Conservation (phyloP, 768 basidiomycete species). For the Lactifluus piperatus region DNA sequence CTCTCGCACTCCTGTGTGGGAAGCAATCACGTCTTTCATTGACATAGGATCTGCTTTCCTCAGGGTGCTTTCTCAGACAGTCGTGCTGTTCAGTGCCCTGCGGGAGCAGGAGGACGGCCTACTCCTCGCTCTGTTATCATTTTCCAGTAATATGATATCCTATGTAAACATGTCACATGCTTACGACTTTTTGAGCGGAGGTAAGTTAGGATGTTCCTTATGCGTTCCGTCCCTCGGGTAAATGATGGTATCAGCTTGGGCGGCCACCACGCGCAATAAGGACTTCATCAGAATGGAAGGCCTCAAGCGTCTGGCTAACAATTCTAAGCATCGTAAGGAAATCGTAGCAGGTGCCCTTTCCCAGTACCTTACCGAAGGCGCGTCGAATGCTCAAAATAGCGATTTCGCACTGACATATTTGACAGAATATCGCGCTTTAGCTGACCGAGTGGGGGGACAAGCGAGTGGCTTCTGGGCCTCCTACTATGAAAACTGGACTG, state of each 20-base stretch:
- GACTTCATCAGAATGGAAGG: too few species aligned
- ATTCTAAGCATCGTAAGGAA: slow-evolving; percentile 56
- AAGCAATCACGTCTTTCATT: slow-evolving; percentile 39
- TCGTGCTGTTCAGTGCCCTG: slow-evolving; percentile 51
- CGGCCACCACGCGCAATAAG: slow-evolving; percentile 59
- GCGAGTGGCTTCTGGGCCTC: slow-evolving; percentile 11
- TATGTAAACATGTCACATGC: slow-evolving; percentile 23
- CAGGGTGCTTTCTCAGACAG: slow-evolving; percentile 50
- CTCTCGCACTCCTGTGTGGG: too few species aligned
- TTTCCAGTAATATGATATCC: slow-evolving; percentile 40
- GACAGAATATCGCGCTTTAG: slow-evolving; percentile 11
- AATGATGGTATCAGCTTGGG: slow-evolving; percentile 42
- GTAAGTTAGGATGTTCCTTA: too few species aligned
- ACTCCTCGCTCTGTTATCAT: slow-evolving; percentile 49
- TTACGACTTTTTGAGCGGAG: background rate
- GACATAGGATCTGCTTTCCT: slow-evolving; percentile 34
- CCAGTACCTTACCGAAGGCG: too few species aligned
- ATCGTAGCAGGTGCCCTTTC: slow-evolving; percentile 61
- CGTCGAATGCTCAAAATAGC: background rate
- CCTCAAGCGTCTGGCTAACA: slow-evolving; percentile 46
- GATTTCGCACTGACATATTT: background rate
- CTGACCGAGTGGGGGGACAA: slow-evolving; percentile 9
- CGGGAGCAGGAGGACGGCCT: slow-evolving; percentile 53
- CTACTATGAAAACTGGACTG: background rate
- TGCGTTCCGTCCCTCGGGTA: too few species aligned